Evolutionary conservation across 352 stramenopile species (phyloP).

Genomic region (Pythium coloratum): DNA sequence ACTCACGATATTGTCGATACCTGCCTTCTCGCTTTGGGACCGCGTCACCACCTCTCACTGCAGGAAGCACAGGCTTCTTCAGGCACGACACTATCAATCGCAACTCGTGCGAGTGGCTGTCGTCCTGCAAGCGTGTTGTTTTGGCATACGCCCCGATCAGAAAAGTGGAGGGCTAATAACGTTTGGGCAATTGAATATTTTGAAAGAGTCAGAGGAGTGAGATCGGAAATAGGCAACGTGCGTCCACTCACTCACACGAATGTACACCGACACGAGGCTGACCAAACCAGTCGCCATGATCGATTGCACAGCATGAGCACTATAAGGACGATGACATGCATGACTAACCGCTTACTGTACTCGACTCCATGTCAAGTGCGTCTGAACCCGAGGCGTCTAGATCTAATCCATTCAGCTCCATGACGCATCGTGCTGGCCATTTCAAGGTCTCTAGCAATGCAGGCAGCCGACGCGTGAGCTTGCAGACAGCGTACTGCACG

Average conservation of each 20-base stretch:
- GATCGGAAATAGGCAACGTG: neutral
- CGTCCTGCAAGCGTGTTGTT: no score
- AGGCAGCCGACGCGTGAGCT: no score
- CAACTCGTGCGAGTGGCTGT: no score
- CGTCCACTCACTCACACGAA: neutral
- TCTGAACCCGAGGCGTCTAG: neutral
- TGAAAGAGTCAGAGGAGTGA: neutral
- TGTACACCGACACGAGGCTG: neutral
- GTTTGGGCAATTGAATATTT: neutral
- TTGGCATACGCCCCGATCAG: neutral
- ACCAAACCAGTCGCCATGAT: neutral
- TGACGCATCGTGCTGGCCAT: neutral
- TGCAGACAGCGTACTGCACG: no score
- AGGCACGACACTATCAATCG: no score
- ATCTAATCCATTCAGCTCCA: neutral
- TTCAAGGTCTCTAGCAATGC: neutral
- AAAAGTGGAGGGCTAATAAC: neutral
- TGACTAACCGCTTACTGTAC: neutral
- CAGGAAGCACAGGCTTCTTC: no score
- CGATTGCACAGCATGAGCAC: neutral
- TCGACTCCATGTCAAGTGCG: neutral
- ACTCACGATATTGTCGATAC: no score
- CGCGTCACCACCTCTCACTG: no score
- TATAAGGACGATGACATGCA: neutral
- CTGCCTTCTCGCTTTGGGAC: no score